These are phyloP conservation scores for Protostelium mycophagum DNA, from an alignment of 78 protist species.

Conservation along the genomic window DNA sequence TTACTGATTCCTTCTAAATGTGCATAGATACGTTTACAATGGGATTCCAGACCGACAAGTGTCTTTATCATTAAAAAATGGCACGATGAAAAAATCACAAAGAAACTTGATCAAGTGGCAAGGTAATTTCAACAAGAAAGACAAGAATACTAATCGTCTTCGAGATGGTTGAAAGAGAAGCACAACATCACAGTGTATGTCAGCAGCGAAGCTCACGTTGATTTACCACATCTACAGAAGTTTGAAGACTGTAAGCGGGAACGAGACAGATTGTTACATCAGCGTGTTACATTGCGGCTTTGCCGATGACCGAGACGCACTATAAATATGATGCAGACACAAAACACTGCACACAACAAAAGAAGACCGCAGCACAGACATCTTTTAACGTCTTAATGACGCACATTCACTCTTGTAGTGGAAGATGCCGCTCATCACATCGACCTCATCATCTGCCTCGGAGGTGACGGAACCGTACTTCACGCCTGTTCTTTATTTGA, in stretches of 20 bases:
- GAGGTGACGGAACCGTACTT: slow-evolving; percentile 94
- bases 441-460: slow-evolving; percentile 82
- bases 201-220: slow-evolving; percentile 1
- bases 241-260: slow-evolving; percentile 1
- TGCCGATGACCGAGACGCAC: neutral
- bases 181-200: slow-evolving; percentile 9
- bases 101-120: neutral
- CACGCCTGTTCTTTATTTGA: slow-evolving; percentile 68
- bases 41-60: slow-evolving; percentile 44
- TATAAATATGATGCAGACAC: too few species aligned
- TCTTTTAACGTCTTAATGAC: too few species aligned
- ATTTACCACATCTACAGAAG: slow-evolving; percentile 4
- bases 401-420: too few species aligned
- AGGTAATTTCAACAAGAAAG: neutral
- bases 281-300: too few species aligned
- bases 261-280: too few species aligned
- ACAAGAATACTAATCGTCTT: slow-evolving; percentile 5
- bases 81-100: slow-evolving; percentile 8
- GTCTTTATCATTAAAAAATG: slow-evolving; percentile 40
- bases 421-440: slow-evolving; percentile 26
- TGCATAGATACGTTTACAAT: slow-evolving; percentile 36
- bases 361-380: too few species aligned
- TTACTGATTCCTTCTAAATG: neutral
- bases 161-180: slow-evolving; percentile 9
- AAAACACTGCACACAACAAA: too few species aligned